Evolutionary conservation across 169 alveolate genomes (phyloP).

Genomic region (Eimeria tenella): DNA sequence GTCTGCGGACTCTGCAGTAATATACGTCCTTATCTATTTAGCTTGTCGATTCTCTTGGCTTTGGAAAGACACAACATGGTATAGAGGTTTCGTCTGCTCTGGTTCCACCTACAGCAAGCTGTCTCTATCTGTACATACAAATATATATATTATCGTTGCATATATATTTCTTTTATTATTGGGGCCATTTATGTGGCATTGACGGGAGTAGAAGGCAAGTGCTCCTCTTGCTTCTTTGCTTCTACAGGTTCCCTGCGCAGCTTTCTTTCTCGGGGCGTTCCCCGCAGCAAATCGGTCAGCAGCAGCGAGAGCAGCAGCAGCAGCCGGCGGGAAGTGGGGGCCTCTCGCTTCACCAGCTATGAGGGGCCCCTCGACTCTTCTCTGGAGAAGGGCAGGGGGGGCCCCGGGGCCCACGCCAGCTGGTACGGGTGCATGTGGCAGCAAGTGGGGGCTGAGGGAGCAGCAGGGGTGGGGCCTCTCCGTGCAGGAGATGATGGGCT

Average conservation of each 20-base stretch:
- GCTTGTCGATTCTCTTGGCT: too few species aligned
- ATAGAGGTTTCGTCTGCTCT: too few species aligned
- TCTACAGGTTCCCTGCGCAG: neutral
- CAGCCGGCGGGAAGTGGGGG: neutral
- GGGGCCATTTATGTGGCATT: too few species aligned
- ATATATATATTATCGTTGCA: too few species aligned
- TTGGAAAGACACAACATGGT: too few species aligned
- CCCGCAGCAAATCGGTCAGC: neutral
- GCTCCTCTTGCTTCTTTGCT: neutral
- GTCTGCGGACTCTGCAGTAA: too few species aligned
- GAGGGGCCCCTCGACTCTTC: conserved; percentile 23
- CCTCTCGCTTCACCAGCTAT: neutral
- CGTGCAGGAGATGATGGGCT: conserved; percentile 85
- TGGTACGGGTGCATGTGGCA: conserved; percentile 36
- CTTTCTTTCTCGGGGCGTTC: neutral
- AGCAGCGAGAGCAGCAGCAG: neutral
- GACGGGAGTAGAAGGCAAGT: neutral
- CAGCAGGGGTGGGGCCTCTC: neutral
- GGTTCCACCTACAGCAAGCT: too few species aligned
- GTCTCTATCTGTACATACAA: too few species aligned
- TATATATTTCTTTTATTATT: too few species aligned
- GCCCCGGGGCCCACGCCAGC: neutral
- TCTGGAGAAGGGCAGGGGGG: neutral
- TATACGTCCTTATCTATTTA: too few species aligned
- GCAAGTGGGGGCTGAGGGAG: neutral